Base-by-base conservation (phyloP, 805 yeast genomes). In the Saccharomycopsis amapae region DNA sequence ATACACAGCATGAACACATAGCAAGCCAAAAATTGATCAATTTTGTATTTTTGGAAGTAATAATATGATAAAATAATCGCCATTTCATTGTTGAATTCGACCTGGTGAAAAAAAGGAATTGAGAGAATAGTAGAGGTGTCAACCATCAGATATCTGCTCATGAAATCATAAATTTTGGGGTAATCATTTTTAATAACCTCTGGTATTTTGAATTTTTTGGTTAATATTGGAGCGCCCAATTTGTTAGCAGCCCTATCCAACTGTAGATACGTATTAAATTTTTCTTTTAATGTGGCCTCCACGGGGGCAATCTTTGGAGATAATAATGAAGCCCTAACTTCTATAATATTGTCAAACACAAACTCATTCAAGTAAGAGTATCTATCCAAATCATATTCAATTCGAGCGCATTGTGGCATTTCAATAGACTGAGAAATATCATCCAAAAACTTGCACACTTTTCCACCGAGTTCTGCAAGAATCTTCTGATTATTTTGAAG, bases 41-140 rank as follows among this genome's bases (percentile, higher is more conserved):
- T 20, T 13, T 41, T 31, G 17, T 30, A 32, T 25, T 42, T 57
- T 37, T 59, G 54, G 28, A 74, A 65, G 17, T 71, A 61, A 6
- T 58, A 56, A 53, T 71, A 69, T 38, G 75, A 73, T 22, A 81
- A 55, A 3, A 82, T 76, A 24, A 85, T 63, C 15, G 79, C 69
- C 0, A 75, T 61, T 7, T 94, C 94, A 56, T 84, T 90, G 28
- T 73, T 67, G 32, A 80, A 75, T 10, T 81, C 73, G 0, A 83
- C 76, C 50, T 77, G 85, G 42, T 76, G 78, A 6, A 84, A 69
- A 30, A 81, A 65, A 0, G 71, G 66, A n/a, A 62, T 56, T 13
- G 73, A 74, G 20, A 65, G 56, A 5, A 68, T 59, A n/a, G 57
- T 52, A 5, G 73, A 74, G 4, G 71, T 59, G 49, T 79, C 79